Evolutionary conservation across 164 flowering plant species (phyloP).

Genomic region (Vitis rotundifolia): DNA sequence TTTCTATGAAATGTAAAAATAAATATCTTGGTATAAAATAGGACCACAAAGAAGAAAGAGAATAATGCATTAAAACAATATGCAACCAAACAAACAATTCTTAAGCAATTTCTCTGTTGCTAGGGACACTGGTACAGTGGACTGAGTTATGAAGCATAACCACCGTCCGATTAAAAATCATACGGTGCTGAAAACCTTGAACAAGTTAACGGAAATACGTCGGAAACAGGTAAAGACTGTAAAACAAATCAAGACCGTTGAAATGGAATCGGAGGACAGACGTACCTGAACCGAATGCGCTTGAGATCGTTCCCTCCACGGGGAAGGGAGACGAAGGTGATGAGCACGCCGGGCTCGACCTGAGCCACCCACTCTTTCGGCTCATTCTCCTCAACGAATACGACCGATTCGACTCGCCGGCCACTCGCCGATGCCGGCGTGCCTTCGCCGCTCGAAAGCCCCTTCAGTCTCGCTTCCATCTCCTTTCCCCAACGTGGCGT

Average conservation of each 20-base stretch:
- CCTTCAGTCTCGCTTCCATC: constrained; percentile 61
- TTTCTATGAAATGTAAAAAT: background rate
- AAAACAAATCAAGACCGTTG: background rate
- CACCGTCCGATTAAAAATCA: constrained; percentile 9
- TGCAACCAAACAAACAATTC: background rate
- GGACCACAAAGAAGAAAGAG: background rate
- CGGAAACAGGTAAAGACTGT: background rate
- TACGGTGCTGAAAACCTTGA: background rate
- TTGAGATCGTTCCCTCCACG: constrained; percentile 65
- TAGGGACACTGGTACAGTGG: background rate
- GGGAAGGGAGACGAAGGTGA: constrained; percentile 64
- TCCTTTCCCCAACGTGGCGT: constrained; percentile 53
- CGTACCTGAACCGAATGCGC: constrained; percentile 73
- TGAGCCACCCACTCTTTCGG: constrained; percentile 84
- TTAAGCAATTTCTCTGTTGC: too few relatives aligned
- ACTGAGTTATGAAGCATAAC: background rate
- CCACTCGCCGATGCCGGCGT: constrained; percentile 47
- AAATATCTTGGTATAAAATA: background rate
- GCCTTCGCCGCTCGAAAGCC: constrained; percentile 55
- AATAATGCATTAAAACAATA: background rate
- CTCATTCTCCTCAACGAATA: constrained; percentile 58
- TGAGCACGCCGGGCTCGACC: constrained; percentile 67
- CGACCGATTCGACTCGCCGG: constrained; percentile 44
- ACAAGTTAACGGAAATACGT: background rate
- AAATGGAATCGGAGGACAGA: background rate